Evolutionary conservation across 306 rosid genomes (phyloP), one percentile per base, ranked within the genome.

Genomic region (Hylodesmum podocarpum): DNA sequence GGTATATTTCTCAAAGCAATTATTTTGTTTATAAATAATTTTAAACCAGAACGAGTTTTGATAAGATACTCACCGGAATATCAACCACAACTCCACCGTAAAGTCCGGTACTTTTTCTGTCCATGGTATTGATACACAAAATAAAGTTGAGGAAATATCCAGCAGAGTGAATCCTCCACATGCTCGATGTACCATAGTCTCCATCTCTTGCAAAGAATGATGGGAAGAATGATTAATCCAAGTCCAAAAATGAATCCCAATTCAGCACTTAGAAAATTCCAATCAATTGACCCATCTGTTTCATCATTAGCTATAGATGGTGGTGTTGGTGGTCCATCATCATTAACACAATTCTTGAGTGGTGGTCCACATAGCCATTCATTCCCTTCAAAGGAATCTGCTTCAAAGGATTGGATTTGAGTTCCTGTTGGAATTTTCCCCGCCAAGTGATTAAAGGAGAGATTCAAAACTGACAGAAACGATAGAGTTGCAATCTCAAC

Each of bases 401-500:
- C 29, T 0, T 10, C n/a, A 53, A 53, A 53, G 15, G 61, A 8
- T 4, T 53, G 61, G 24, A 53, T 22, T 11, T 53, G 61, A 4
- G 61, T 53, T 1, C 33, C 61, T 3, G 4, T 24, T 1, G 33
- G 61, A 53, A 53, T 53, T 53, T 24, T 12, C 3, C 61, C 61
- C 61, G 11, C 80, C 34, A 86, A 28, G 14, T 46, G 80, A 77
- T 86, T 86, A 4, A 34, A 28, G 0, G 85, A 86, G 21, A 86
- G 84, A 11, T 86, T 76, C 18, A 83, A 11, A 19, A 58, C 19
- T 6, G 74, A 16, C 12, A 82, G 76, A 19, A 82, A 86, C 24
- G 19, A 19, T 0, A 86, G 65, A 0, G 10, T 36, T 67, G 79
- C 57, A 31, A 80, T 75, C 3, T 72, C 21, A 1, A 7, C 3